phyloP scores from a whole-genome alignment of 306 rosid species.

The Vigna angularis region DNA sequence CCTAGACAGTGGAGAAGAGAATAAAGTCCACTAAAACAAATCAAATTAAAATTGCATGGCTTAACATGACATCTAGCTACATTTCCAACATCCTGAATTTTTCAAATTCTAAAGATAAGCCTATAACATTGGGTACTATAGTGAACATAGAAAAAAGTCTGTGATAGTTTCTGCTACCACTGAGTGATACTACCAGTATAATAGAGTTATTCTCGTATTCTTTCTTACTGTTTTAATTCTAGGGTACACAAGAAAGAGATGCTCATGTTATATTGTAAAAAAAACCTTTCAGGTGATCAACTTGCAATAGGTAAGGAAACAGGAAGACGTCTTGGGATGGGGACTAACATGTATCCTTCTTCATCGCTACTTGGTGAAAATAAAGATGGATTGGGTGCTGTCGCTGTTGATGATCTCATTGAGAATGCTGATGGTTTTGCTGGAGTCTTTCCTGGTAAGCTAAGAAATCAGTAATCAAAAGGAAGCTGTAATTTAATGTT shows the following conservation, averaged over 20 bases:
- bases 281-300: conserved; percentile 68
- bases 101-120: not conserved
- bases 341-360: conserved; percentile 84
- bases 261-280: conserved; percentile 13
- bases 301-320: conserved; percentile 82
- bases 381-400: conserved; percentile 50
- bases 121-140: not conserved
- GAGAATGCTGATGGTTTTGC: conserved; percentile 88
- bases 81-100: not conserved
- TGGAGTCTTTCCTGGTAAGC: conserved; percentile 82
- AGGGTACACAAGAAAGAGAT: not conserved
- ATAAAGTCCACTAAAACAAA: not conserved
- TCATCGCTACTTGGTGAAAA: conserved; percentile 71
- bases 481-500: not conserved
- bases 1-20: not conserved
- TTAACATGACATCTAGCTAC: conserved; percentile 9
- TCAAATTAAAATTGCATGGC: conserved; percentile 14
- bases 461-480: conserved; percentile 1
- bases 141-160: not conserved
- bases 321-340: conserved; percentile 87
- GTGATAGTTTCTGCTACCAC: conserved; percentile 5
- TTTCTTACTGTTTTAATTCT: not conserved
- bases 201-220: not conserved
- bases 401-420: conserved; percentile 75
- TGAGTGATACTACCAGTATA: not conserved